Evolutionary conservation across 306 rosid species (phyloP), one percentile per base, ranked within the genome.

Genomic region (Dryas octopetala): DNA sequence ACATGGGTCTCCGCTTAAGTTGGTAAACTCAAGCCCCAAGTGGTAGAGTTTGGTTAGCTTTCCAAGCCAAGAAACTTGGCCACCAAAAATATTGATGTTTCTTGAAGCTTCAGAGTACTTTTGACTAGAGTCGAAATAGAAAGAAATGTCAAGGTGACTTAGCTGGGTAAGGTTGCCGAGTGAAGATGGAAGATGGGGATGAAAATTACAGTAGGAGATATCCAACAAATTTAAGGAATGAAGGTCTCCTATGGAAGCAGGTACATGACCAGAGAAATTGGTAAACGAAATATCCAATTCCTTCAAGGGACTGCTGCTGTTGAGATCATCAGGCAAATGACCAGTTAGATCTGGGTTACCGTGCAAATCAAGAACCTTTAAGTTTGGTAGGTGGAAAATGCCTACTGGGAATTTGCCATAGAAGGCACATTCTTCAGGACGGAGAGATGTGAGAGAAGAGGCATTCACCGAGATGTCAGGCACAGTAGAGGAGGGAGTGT

Each of bases 301-400:
- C 32, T 7, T 52, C 32, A 85, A 32, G 53, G 70, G 67, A 70
- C 75, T 23, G 2, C 44, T 76, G 1, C 53, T 55, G 44, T 55
- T 74, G 66, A 84, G 70, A 38, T 74, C 2, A 32, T 32, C 79
- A 11, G 88, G 90, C 13, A 88, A 61, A 16, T 68, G 38, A 48
- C 88, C 87, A 0, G 0, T 51, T 23, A 88, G 84, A 12, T 82
- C 0, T 7, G 0, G n/a, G 40, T 88, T 88, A 0, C 0, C 0
- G 1, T n/a, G 0, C 6, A 80, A 1, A 1, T 0, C 1, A 9
- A 88, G 76, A n/a, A 4, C 0, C 41, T 15, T n/a, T 49, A 88
- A 45, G 10, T 84, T 75, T 44, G 80, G 62, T 13, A 68, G 52
- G 2, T 68, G 44, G 32, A 77, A 69, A 58, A 77, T 69, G 2